Conservation (phyloP, 2,329 filamentous ascomycete genomes). For the Neopestalotiopsis sp. region DNA sequence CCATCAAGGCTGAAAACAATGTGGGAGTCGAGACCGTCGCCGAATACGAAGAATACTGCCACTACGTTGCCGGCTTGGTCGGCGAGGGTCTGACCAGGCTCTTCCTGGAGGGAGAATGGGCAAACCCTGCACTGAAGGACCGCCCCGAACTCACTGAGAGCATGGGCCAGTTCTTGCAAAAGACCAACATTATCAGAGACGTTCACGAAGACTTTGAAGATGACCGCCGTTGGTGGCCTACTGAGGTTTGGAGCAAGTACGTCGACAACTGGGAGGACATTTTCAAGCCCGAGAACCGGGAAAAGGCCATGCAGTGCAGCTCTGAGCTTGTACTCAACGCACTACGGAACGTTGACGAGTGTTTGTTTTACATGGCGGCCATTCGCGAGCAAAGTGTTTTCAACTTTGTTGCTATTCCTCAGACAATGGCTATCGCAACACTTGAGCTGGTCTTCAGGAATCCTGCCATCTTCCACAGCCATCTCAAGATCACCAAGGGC, state of each 20-base stretch:
- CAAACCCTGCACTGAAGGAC: constrained; percentile 82
- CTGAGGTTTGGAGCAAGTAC: constrained; percentile 96
- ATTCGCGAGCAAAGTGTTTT: constrained; percentile 96
- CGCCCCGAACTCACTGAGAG: constrained; percentile 85
- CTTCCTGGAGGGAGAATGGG: constrained; percentile 86
- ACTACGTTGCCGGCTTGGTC: constrained; percentile 98
- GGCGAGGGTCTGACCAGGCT: constrained; percentile 90
- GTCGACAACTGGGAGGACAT: constrained; percentile 89
- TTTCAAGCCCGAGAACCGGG: constrained; percentile 79
- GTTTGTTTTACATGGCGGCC: constrained; percentile 96
- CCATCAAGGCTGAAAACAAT: constrained; percentile 77
- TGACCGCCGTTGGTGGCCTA: constrained; percentile 90
- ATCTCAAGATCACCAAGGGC: constrained; percentile 97
- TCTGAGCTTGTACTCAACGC: constrained; percentile 96
- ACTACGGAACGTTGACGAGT: constrained; percentile 86
- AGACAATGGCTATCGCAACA: constrained; percentile 96
- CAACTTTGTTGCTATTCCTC: constrained; percentile 98
- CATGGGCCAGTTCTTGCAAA: constrained; percentile 97
- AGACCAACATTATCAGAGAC: constrained; percentile 98
- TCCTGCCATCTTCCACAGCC: constrained; percentile 80
- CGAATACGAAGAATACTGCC: constrained; percentile 96
- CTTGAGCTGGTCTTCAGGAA: constrained; percentile 93
- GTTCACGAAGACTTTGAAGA: constrained; percentile 89
- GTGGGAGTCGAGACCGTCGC: constrained; percentile 82
- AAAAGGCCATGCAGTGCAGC: constrained; percentile 81